Evolutionary conservation across 148 eudicot species (phyloP), one percentile per base, ranked within the genome.

Genomic region (Camellia lanceoleosa): DNA sequence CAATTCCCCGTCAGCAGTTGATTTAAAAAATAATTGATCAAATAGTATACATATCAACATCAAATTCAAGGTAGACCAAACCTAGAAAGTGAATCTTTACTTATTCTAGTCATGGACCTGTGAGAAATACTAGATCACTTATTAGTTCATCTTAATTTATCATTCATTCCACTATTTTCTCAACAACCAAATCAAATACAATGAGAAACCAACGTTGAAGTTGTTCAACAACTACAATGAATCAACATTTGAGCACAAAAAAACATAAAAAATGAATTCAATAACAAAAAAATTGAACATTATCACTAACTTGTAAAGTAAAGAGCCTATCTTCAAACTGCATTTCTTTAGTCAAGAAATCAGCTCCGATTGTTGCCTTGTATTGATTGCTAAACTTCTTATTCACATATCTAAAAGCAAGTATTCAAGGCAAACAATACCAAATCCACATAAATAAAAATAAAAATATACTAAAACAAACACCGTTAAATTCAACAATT

Each of bases 261-360:
- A 15, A 2, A 80, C 30, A 72, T 58, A 13, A n/a, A 5, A 12
- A 6, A n/a, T 43, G 41, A 15, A 19, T 43, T 16, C 20, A 81
- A 59, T 7, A 7, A 38, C 60, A 11, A 30, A n/a, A n/a, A n/a
- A 56, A 56, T 55, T 52, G 12, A 42, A 68, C 41, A 54, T 56
- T 16, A 67, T 19, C 61, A 75, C 87, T 44, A 30, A 93, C 98
- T 97, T 95, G 98, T 73, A 95, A 86, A 79, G 98, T 95, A 85
- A 95, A 95, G 70, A 95, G 97, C 80, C 98, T 90, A 74, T 95
- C 98, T 84, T 95, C 98, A 80, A 93, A 93, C 79, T 93, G 97
- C 73, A 95, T 91, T 87, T 95, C 98, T 83, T 95, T 95, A 44
- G 98, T 95, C 86, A 95, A 83, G 82, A 95, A 95, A 86, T 95